Evolutionary conservation across 140 eudicot genomes (phyloP), one percentile per base, ranked within the genome.

Genomic region (Anethum foeniculum): DNA sequence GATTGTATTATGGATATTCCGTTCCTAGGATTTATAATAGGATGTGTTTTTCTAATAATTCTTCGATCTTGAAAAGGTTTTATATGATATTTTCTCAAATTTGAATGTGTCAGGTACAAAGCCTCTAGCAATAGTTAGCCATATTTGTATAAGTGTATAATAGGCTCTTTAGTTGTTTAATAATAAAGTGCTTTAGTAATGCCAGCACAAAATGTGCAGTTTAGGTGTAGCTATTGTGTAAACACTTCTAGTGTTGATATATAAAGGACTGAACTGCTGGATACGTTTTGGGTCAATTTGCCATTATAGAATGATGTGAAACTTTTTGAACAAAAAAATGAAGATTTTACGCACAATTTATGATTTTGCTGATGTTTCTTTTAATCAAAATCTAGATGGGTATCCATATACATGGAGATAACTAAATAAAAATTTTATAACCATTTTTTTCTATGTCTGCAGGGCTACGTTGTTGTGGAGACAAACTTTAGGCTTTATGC

Each of bases 391-490:
- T 81, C 64, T 39, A 39, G 60, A 76, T 3, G 27, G 8, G 41
- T 77, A 62, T 34, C 38, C 21, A 56, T 32, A 23, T 15, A 11
- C 32, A 60, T 56, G 46, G 41, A 32, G 54, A 13, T 71, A n/a
- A 21, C 80, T 78, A 19, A 78, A 21, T 39, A 7, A 52, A 36
- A 15, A 67, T 56, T 15, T 34, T 51, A 72, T 73, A 71, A 74
- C 67, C 71, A 43, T 46, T 65, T 30, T 3, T 11, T 27, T 56
- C 16, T 82, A 41, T 71, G 65, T 41, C 73, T 51, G 68, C 97
- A 94, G 99, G 99, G 99, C 49, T 90, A 88, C 80, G 92, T 94
- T 60, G 99, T 92, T 13, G 95, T 94, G 88, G 99, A 94, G 83
- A 94, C 99, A 9, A 92, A 94, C 85, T 94, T 94, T 81, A 87